Base-by-base conservation (phyloP, 164 flowering plant species). In the Malania oleifera region DNA sequence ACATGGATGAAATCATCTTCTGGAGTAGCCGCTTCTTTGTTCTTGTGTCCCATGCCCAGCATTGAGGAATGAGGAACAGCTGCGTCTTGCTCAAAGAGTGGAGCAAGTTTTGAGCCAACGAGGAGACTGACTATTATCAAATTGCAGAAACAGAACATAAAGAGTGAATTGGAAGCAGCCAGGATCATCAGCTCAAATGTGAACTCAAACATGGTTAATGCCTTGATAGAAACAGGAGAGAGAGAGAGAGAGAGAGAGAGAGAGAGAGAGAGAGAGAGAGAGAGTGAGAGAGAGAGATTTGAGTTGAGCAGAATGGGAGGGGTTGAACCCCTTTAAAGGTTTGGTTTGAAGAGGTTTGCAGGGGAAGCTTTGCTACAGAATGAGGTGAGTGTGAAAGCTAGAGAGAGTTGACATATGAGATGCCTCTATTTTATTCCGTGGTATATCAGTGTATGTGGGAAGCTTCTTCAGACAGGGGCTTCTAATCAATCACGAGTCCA, bases 121-220 rank as follows among this genome's bases (percentile, higher is more conserved):
- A 65, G 62, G 48, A 81, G 75, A 26, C 75, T 56, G 25, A 67
- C 73, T 20, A 81, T 78, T 66, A 81, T 76, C 72, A 81, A 56
- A 54, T 81, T 84, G 80, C 77, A 81, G 53, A 76, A 50, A 35
- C 71, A 71, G 75, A 81, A 84, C 39, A 76, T 60, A 38, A 78
- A 26, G 20, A 71, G 73, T 31, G 79, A 71, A 40, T 70, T 78
- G 43, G 82, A 74, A 38, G 80, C 66, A 40, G 74, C 81, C 9
- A 70, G 63, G 18, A 51, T 44, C 17, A 86, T 52, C 52, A 74
- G 31, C 35, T 82, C 88, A 43, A 80, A 7, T 27, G 73, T 56
- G 0, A 71, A 56, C 56, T 57, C 68, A 4, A 86, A 54, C 92
- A 83, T 85, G 57, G 48, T 51, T 66, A 25, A 7, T 18, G 23